Evolutionary conservation across 306 rosid species (phyloP).

Genomic region (Rosa lucieae): DNA sequence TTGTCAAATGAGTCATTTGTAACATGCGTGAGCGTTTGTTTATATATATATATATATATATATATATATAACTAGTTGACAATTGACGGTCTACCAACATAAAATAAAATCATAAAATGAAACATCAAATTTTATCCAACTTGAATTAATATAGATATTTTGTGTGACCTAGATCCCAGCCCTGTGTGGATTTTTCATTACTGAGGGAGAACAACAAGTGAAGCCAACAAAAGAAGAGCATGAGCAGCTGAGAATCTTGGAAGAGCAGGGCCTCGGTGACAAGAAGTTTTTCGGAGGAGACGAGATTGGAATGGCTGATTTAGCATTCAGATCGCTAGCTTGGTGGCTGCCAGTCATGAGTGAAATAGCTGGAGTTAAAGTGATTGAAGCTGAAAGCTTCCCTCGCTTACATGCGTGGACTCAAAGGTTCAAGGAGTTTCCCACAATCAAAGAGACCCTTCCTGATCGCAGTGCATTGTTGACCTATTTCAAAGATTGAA

Average conservation of each 20-base stretch:
- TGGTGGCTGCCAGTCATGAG: not conserved
- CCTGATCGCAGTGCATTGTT: not conserved
- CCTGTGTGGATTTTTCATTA: not conserved
- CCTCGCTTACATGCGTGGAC: slow-evolving; percentile 12
- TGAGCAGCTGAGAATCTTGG: not conserved
- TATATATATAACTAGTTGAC: not conserved
- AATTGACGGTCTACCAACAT: not conserved
- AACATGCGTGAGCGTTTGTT: not conserved
- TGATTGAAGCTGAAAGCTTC: not conserved
- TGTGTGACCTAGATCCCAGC: not conserved
- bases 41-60: not conserved
- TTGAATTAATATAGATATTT: not conserved
- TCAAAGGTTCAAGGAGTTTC: slow-evolving; percentile 2
- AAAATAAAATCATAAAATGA: not conserved
- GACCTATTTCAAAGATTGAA: not conserved
- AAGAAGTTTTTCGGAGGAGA: not conserved
- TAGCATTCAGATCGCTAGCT: slow-evolving; percentile 10
- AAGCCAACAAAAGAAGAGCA: not conserved
- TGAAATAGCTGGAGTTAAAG: not conserved
- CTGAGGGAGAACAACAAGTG: slow-evolving; percentile 18
- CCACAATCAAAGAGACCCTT: slow-evolving; percentile 4
- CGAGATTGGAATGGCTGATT: slow-evolving; percentile 14
- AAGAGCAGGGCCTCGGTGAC: not conserved
- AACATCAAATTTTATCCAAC: not conserved
- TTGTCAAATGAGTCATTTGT: not conserved